Conservation (phyloP, 2,329 filamentous ascomycete species). For the Cladosporium sp. region DNA sequence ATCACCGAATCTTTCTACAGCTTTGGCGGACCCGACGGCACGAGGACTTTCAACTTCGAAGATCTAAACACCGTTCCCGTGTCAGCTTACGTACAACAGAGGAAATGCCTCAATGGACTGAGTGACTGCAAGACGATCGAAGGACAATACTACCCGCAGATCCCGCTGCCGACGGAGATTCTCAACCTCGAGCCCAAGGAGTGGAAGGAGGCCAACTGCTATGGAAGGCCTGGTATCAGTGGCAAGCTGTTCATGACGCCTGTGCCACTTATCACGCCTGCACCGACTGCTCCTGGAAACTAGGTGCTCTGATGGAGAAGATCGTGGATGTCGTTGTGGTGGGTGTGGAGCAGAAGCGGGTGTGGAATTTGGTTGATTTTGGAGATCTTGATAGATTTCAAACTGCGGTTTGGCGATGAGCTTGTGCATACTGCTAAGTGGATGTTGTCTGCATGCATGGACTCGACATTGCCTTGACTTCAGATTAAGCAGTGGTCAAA, state of each 20-base stretch:
- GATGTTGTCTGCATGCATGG: too few relatives aligned
- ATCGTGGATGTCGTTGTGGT: too few relatives aligned
- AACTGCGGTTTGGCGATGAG: too few relatives aligned
- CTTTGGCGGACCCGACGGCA: not conserved
- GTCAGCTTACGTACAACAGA: constrained; percentile 4
- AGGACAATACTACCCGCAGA: not conserved
- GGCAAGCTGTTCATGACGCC: not conserved
- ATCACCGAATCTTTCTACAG: constrained; percentile 1
- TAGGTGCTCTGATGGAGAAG: not conserved
- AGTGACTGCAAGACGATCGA: not conserved
- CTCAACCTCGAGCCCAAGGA: constrained; percentile 6
- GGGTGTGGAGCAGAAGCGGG: too few relatives aligned
- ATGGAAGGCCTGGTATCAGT: not conserved
- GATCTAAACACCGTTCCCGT: constrained; percentile 1
- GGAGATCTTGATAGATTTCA: too few relatives aligned
- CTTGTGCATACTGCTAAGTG: too few relatives aligned
- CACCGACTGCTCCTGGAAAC: not conserved
- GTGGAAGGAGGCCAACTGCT: constrained; percentile 8
- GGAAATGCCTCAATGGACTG: not conserved
- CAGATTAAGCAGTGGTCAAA: not conserved
- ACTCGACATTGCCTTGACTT: too few relatives aligned
- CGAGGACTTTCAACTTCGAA: constrained; percentile 11
- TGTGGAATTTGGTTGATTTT: too few relatives aligned
- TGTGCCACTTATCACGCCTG: constrained; percentile 11
- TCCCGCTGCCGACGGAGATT: constrained; percentile 14